A percentile compares a stretch with the other conserved stretches of the same genome.
Conservation (phyloP, 192 early-diverging fungal species). For the Coemansia sp. region DNA sequence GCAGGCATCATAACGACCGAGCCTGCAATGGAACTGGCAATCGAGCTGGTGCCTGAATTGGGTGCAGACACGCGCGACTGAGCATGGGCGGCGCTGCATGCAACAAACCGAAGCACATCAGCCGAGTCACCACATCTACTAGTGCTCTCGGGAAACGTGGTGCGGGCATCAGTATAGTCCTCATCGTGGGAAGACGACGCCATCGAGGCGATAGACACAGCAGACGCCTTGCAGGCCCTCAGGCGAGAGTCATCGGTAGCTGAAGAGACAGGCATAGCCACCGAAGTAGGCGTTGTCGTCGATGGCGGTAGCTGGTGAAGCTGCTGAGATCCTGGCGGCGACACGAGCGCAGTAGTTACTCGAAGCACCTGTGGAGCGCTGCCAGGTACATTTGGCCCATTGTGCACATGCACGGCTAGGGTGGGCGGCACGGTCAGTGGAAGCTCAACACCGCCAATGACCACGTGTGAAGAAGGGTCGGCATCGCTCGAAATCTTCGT, state of each 20-base stretch:
- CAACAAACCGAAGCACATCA: conserved; percentile 12
- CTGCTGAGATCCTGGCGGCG: not conserved
- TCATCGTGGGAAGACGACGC: conserved; percentile 21
- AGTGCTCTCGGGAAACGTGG: conserved; percentile 16
- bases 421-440: conserved; percentile 52
- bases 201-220: conserved; percentile 22
- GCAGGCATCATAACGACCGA: conserved; percentile 4
- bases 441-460: conserved; percentile 49
- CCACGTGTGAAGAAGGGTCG: conserved; percentile 36
- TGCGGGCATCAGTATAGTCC: conserved; percentile 3
- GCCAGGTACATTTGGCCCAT: not conserved
- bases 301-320: not conserved
- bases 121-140: conserved; percentile 12
- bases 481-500: conserved; percentile 51
- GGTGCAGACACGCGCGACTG: not conserved
- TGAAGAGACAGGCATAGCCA: not conserved
- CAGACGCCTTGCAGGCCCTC: conserved; percentile 13
- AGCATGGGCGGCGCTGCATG: not conserved
- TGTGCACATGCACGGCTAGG: conserved; percentile 35
- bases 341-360: conserved; percentile 22
- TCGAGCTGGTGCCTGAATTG: not conserved
- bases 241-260: not conserved
- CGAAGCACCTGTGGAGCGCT: conserved; percentile 1
- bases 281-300: not conserved
- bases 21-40: not conserved